phyloP scores from a whole-genome alignment of 169 alveolate species.

The Plasmodium ovale region DNA sequence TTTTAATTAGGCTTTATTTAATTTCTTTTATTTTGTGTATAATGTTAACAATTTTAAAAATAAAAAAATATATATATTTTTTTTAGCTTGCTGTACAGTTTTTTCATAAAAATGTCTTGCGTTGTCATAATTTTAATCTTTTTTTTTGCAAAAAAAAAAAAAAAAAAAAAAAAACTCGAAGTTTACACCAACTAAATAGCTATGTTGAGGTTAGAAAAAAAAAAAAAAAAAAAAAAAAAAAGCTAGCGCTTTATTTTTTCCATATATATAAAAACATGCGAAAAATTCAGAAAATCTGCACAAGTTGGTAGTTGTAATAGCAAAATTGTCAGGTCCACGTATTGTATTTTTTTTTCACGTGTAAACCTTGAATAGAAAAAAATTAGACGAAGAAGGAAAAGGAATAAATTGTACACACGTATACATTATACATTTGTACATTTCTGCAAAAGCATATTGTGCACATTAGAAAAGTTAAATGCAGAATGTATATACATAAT shows the following conservation, averaged over 20 bases:
- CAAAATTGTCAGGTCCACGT: neutral
- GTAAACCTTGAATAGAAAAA: neutral
- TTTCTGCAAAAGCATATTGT: neutral
- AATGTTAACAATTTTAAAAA: too few species aligned
- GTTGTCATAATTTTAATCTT: too few species aligned
- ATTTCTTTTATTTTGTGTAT: too few species aligned
- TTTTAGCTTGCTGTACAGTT: too few species aligned
- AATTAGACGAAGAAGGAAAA: neutral
- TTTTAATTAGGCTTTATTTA: too few species aligned
- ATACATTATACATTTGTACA: too few species aligned
- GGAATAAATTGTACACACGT: neutral
- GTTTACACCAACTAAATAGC: conserved; percentile 12
- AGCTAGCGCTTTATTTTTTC: conserved; percentile 6
- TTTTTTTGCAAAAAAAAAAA: neutral
- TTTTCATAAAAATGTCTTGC: too few species aligned
- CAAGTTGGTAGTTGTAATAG: conserved; percentile 9
- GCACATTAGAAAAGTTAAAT: neutral
- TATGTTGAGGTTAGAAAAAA: too few species aligned
- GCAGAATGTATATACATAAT: neutral
- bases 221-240: conserved; percentile 16
- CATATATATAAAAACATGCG: neutral
- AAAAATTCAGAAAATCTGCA: conserved; percentile 4
- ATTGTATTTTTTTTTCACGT: neutral
- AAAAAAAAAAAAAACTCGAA: neutral
- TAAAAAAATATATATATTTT: too few species aligned